A percentile compares a stretch with the other conserved stretches of the same genome.
These are phyloP conservation scores for Gloeostereum incarnatum DNA, from an alignment of 768 basidiomycete species.

Conservation along the genomic window DNA sequence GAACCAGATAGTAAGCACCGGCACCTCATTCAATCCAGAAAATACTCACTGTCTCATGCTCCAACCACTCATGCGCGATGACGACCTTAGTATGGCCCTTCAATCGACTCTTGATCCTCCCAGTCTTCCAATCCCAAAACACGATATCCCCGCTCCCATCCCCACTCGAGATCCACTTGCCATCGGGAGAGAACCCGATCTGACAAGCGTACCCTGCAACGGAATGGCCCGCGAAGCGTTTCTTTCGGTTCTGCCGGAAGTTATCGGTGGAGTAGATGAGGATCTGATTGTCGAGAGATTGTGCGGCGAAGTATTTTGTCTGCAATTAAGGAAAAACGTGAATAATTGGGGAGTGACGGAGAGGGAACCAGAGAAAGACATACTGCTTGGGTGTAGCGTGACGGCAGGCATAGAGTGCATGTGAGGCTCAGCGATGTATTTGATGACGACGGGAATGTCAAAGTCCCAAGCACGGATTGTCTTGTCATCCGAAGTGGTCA, in stretches of 20 bases:
- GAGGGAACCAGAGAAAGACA: conserved; percentile 22
- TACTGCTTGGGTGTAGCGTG: conserved; percentile 90
- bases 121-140: conserved; percentile 99
- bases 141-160: conserved; percentile 93
- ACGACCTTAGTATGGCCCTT: conserved; percentile 94
- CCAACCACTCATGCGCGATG: conserved; percentile 96
- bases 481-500: conserved; percentile 98
- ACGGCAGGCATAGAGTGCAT: conserved; percentile 99
- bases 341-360: conserved; percentile 7
- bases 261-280: conserved; percentile 96
- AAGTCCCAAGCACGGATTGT: conserved; percentile 99
- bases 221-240: conserved; percentile 95
- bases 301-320: conserved; percentile 97
- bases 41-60: conserved; percentile 84
- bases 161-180: conserved; percentile 96
- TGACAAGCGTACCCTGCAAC: conserved; percentile 97
- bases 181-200: conserved; percentile 96
- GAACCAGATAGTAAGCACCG: conserved; percentile 10
- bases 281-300: conserved; percentile 98
- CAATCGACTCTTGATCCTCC: conserved; percentile 84
- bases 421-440: conserved; percentile 97
- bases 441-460: conserved; percentile 99
- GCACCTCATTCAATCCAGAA: conserved; percentile 45
- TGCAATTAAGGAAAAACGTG: conserved; percentile 13
- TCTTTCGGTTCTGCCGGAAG: conserved; percentile 98